These are phyloP conservation scores for Clathrus columnatus DNA, from an alignment of 768 basidiomycete species.

Conservation along the genomic window DNA sequence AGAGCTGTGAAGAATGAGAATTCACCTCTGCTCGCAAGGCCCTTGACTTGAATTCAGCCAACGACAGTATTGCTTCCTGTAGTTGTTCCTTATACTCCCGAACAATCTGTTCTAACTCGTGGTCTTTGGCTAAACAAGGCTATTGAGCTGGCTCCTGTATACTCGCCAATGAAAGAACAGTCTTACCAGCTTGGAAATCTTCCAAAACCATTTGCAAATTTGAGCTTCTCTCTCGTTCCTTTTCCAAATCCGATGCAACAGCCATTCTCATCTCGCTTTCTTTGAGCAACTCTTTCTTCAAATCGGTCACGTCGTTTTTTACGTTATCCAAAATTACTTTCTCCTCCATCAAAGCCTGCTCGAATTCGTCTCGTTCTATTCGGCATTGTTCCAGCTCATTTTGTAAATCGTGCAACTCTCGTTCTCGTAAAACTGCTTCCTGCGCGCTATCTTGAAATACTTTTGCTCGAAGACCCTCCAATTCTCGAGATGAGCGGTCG, in stretches of 20 bases:
- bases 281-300: conserved; percentile 58
- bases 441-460: conserved; percentile 61
- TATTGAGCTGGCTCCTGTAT: conserved; percentile 10
- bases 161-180: not conserved
- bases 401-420: conserved; percentile 72
- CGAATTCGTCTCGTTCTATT: conserved; percentile 74
- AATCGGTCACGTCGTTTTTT: conserved; percentile 43
- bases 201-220: conserved; percentile 91
- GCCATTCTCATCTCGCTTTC: conserved; percentile 51
- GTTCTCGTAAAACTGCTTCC: conserved; percentile 62
- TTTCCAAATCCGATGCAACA: conserved; percentile 48
- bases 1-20: conserved; percentile 2
- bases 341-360: conserved; percentile 52
- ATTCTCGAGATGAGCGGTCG: conserved; percentile 57
- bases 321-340: conserved; percentile 64
- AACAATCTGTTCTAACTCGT: conserved; percentile 79
- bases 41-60: conserved; percentile 87
- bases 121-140: conserved; percentile 64
- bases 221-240: conserved; percentile 60
- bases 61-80: conserved; percentile 53
- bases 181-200: conserved; percentile 88
- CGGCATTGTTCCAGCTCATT: conserved; percentile 82
- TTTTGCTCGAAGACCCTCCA: conserved; percentile 56
- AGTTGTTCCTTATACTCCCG: conserved; percentile 76
- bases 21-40: conserved; percentile 80